These are phyloP conservation scores for Calonectria leucothoes DNA, from an alignment of 2,329 filamentous ascomycete genomes.

Conservation along the genomic window DNA sequence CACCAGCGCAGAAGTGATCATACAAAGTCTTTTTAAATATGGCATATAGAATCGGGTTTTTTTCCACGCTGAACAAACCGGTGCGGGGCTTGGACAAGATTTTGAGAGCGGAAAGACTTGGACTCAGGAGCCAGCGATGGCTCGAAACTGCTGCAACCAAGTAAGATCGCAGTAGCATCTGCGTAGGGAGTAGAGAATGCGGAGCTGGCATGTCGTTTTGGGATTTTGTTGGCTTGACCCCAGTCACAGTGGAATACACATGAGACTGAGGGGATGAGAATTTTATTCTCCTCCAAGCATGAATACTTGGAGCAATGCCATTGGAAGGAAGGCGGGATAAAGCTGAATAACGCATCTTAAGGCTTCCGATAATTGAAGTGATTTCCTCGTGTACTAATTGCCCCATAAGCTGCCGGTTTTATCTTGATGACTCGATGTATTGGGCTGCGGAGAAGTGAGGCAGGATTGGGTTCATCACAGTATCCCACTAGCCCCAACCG, in stretches of 20 bases:
- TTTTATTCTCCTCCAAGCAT: background rate
- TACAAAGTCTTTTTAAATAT: slow-evolving; percentile 63
- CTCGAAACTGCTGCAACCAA: slow-evolving; percentile 57
- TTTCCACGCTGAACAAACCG: slow-evolving; percentile 57
- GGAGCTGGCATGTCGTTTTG: slow-evolving; percentile 57
- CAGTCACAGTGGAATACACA: background rate
- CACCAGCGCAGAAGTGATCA: slow-evolving; percentile 68
- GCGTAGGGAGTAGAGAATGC: slow-evolving; percentile 45
- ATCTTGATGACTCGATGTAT: background rate
- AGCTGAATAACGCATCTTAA: background rate
- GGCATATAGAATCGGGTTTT: slow-evolving; percentile 59
- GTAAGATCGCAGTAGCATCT: slow-evolving; percentile 52
- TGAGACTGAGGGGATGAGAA: background rate
- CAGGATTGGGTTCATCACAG: background rate
- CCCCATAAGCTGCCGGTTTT: background rate
- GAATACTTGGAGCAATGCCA: background rate
- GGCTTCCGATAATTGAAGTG: background rate
- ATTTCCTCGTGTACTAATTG: background rate
- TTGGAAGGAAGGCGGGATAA: background rate
- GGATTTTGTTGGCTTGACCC: background rate
- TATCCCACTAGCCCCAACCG: background rate
- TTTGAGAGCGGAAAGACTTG: slow-evolving; percentile 49
- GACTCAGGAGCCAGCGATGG: slow-evolving; percentile 52
- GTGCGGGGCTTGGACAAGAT: slow-evolving; percentile 49
- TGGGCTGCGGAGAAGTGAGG: background rate